phyloP scores from a whole-genome alignment of 306 rosid species.

The Cucurbita argyrosperma region DNA sequence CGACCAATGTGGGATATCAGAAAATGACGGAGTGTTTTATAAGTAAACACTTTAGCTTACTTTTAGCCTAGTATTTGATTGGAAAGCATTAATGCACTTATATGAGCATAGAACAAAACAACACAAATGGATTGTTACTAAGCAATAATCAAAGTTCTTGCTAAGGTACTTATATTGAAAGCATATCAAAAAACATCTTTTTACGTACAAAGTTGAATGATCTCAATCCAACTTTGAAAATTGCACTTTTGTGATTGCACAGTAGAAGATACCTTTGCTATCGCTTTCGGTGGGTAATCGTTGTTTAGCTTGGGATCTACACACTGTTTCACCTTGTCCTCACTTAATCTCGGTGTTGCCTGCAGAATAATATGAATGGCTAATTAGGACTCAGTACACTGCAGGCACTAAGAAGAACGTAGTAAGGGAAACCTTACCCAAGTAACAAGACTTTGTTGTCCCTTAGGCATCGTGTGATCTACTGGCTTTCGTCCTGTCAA shows the following conservation, averaged over 20 bases:
- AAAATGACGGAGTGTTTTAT: too few species aligned
- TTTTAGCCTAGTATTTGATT: too few species aligned
- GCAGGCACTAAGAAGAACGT: background rate
- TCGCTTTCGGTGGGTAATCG: slow-evolving; percentile 85
- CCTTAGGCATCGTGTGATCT: slow-evolving; percentile 98
- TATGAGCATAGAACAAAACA: too few species aligned
- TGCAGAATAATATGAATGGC: slow-evolving; percentile 10
- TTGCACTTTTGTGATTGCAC: background rate
- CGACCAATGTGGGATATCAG: too few species aligned
- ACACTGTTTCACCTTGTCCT: slow-evolving; percentile 96
- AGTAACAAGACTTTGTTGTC: slow-evolving; percentile 99
- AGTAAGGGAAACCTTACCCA: slow-evolving; percentile 41
- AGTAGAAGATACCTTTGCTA: slow-evolving; percentile 58
- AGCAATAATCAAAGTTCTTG: too few species aligned
- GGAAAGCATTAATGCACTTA: too few species aligned
- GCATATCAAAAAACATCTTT: too few species aligned
- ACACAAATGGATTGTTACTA: too few species aligned
- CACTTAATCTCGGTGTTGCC: slow-evolving; percentile 99
- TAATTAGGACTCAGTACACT: background rate
- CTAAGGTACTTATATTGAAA: too few species aligned
- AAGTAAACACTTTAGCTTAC: too few species aligned
- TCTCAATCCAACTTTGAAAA: too few species aligned
- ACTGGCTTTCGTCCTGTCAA: slow-evolving; percentile 96
- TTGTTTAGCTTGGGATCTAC: slow-evolving; percentile 92
- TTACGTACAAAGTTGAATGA: too few species aligned